phyloP scores from a whole-genome alignment of 139 green algal genomes.

The Coelastrella sp. region DNA sequence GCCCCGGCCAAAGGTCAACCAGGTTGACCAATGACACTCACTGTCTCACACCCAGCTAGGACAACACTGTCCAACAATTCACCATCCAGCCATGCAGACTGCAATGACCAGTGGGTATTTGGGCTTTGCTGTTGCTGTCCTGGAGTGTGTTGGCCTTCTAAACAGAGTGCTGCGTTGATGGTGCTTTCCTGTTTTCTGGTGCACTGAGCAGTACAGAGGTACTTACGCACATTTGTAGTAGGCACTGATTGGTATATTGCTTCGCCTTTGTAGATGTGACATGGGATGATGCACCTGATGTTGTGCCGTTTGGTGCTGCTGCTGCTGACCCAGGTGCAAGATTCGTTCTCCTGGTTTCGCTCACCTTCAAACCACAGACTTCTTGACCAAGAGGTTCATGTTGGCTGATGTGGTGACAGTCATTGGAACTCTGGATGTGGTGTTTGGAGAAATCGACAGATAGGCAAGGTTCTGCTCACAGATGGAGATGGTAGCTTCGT shows the following conservation, averaged over 20 bases:
- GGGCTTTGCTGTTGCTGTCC: no score
- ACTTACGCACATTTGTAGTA: background rate
- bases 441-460: conserved; percentile 87
- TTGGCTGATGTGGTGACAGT: conserved; percentile 90
- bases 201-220: no score
- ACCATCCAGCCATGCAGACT: no score
- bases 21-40: no score
- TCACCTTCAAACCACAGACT: conserved; percentile 83
- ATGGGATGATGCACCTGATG: background rate
- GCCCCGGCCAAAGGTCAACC: no score
- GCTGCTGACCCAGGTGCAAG: conserved; percentile 70
- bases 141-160: no score
- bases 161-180: no score
- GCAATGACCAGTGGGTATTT: no score
- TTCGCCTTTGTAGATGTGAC: background rate
- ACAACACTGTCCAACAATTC: no score
- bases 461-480: background rate
- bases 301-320: background rate
- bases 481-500: background rate
- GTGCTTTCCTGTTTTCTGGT: no score
- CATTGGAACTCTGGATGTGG: conserved; percentile 90
- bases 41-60: no score
- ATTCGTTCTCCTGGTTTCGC: conserved; percentile 84
- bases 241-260: background rate
- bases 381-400: conserved; percentile 80